Conservation (phyloP, 2,329 filamentous ascomycete genomes). For the Epichloe elymi region DNA sequence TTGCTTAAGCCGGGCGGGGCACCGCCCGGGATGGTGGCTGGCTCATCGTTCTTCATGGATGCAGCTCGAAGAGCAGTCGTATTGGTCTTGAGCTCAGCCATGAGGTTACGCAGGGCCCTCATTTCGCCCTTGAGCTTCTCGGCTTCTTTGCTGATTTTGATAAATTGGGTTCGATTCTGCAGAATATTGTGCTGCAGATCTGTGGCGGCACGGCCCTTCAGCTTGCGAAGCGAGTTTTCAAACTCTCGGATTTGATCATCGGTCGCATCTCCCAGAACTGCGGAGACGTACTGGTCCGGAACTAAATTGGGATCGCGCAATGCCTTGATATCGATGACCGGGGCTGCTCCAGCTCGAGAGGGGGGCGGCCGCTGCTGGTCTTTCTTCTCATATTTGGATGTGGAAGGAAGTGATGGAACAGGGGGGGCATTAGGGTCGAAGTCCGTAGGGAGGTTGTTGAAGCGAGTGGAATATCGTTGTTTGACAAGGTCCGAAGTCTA, state of each 20-base stretch:
- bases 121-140: slow-evolving; percentile 96
- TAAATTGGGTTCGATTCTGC: slow-evolving; percentile 95
- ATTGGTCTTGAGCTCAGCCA: slow-evolving; percentile 81
- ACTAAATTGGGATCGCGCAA: slow-evolving; percentile 68
- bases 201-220: slow-evolving; percentile 64
- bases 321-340: slow-evolving; percentile 62
- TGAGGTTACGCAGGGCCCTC: slow-evolving; percentile 76
- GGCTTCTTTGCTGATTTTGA: slow-evolving; percentile 98
- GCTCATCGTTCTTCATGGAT: slow-evolving; percentile 37
- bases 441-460: slow-evolving; percentile 62
- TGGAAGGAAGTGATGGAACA: slow-evolving; percentile 52
- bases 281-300: slow-evolving; percentile 66
- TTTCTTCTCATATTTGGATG: slow-evolving; percentile 44
- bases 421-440: slow-evolving; percentile 59
- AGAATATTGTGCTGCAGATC: slow-evolving; percentile 93
- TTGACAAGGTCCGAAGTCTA: slow-evolving; percentile 78
- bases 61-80: slow-evolving; percentile 51
- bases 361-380: slow-evolving; percentile 42
- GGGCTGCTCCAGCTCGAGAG: slow-evolving; percentile 39
- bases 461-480: slow-evolving; percentile 83
- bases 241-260: slow-evolving; percentile 79
- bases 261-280: slow-evolving; percentile 67
- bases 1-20: slow-evolving; percentile 46
- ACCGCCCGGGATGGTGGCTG: slow-evolving; percentile 35
- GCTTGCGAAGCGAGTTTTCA: slow-evolving; percentile 59